Evolutionary conservation across 2,329 filamentous ascomycete species (phyloP), one percentile per base, ranked within the genome.

Genomic region (Penicillium sp.): DNA sequence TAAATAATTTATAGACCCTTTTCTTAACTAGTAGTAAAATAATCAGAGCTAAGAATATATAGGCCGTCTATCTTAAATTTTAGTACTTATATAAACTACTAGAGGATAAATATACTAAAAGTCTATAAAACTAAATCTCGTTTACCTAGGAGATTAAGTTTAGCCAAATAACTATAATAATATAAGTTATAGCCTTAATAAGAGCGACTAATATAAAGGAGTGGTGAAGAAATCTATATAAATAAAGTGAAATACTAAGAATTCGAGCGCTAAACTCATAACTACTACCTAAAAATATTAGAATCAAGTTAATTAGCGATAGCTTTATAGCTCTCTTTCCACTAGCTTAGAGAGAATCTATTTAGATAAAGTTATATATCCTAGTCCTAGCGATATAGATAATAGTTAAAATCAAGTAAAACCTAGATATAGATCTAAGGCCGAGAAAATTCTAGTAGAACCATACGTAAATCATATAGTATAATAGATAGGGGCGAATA

Each of bases 1-100:
- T 48, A 31, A 65, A 65, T 14, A 65, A 42, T 44, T 65, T 48
- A 21, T 65, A 65, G 21, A 65, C 54, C 50, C 60, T 46, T 48
- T 58, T 63, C 37, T 53, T 60, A 3, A 65, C 53, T n/a, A 63
- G 13, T 13, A 53, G 62, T 4, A 65, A 31, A n/a, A 61, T 23
- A 13, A 54, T 25, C 1, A 63, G 51, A 39, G 60, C 49, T 13
- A 61, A 48, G 4, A 65, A 43, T 31, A 62, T 48, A 50, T 58
- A 50, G n/a, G 43, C 50, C 13, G 54, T 43, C 58, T 60, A 19
- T 31, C 33, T 33, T 43, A 4, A 19, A 1, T 9, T 46, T 19
- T 19, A 46, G 16, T 29, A 47, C 23, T 45, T 50, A n/a, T 14
- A 45, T 14, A 29, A 14, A 4, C 23, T 19, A n/a, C 31, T 6